Evolutionary conservation across 495 filamentous ascomycete species (phyloP).

Genomic region (Penicillium macrosclerotiorum): DNA sequence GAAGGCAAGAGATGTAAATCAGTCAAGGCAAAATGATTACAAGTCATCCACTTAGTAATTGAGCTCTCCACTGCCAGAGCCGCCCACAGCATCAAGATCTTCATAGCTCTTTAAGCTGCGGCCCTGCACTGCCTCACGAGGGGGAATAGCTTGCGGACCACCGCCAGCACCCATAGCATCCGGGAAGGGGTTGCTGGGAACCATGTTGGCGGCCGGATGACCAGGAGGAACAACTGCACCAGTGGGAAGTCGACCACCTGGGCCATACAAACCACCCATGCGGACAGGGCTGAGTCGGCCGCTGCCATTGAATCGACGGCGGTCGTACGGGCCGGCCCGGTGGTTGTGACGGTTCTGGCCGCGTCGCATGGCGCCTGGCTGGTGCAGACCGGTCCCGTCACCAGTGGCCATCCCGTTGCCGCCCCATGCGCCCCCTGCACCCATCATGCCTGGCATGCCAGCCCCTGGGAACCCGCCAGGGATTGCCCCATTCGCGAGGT

Average conservation of each 20-base stretch:
- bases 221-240: constrained; percentile 39
- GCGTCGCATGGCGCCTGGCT: constrained; percentile 58
- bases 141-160: constrained; percentile 68
- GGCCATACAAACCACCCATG: constrained; percentile 34
- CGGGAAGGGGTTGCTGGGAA: constrained; percentile 46
- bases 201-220: constrained; percentile 41
- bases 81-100: constrained; percentile 79
- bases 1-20: background rate
- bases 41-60: constrained; percentile 50
- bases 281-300: constrained; percentile 45
- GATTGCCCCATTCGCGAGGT: constrained; percentile 33
- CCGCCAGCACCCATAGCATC: constrained; percentile 52
- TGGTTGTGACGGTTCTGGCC: constrained; percentile 51
- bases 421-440: constrained; percentile 52
- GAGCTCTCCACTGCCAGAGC: constrained; percentile 55
- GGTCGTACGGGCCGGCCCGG: constrained; percentile 59
- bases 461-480: constrained; percentile 30
- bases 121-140: constrained; percentile 82
- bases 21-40: background rate
- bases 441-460: constrained; percentile 53
- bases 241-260: constrained; percentile 36
- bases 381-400: constrained; percentile 45
- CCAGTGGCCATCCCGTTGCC: constrained; percentile 36
- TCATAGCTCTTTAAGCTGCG: constrained; percentile 94
- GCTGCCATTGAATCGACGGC: constrained; percentile 38